phyloP scores from a whole-genome alignment of 2,329 filamentous ascomycete genomes.

The Zalaria obscura region DNA sequence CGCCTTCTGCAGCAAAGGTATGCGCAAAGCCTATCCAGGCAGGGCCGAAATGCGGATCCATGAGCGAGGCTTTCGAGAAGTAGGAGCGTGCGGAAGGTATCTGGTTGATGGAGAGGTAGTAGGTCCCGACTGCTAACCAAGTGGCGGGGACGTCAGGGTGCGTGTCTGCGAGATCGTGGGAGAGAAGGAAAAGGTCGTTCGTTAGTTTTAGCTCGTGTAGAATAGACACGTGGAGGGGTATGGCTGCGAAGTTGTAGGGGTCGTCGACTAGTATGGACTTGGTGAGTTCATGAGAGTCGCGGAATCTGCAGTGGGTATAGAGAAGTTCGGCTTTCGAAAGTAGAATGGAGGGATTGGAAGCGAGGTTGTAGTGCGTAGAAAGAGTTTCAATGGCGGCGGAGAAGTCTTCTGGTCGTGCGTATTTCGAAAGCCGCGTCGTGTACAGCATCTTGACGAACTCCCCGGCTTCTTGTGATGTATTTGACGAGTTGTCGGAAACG shows the following conservation, averaged over 20 bases:
- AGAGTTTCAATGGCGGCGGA: slow-evolving; percentile 78
- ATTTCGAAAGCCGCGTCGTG: slow-evolving; percentile 89
- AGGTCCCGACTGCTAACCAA: slow-evolving; percentile 88
- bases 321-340: slow-evolving; percentile 80
- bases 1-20: slow-evolving; percentile 92
- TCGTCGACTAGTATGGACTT: slow-evolving; percentile 69
- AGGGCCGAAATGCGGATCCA: slow-evolving; percentile 93
- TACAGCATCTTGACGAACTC: slow-evolving; percentile 95
- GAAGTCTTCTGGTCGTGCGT: slow-evolving; percentile 73
- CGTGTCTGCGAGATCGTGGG: slow-evolving; percentile 83
- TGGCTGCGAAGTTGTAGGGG: slow-evolving; percentile 76
- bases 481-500: slow-evolving; percentile 44
- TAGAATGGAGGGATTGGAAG: slow-evolving; percentile 75
- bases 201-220: slow-evolving; percentile 77
- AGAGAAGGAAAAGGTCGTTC: slow-evolving; percentile 79
- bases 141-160: slow-evolving; percentile 84
- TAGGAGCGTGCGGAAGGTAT: slow-evolving; percentile 75
- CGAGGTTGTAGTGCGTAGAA: slow-evolving; percentile 83
- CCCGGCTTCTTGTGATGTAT: slow-evolving; percentile 68
- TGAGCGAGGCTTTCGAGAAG: slow-evolving; percentile 93
- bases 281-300: slow-evolving; percentile 72
- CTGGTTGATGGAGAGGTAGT: slow-evolving; percentile 80
- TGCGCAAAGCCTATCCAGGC: slow-evolving; percentile 99
- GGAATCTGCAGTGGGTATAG: slow-evolving; percentile 89
- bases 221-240: slow-evolving; percentile 83